These are phyloP conservation scores for Nothopassalora personata DNA, from an alignment of 2,329 filamentous ascomycete species.

Conservation along the genomic window DNA sequence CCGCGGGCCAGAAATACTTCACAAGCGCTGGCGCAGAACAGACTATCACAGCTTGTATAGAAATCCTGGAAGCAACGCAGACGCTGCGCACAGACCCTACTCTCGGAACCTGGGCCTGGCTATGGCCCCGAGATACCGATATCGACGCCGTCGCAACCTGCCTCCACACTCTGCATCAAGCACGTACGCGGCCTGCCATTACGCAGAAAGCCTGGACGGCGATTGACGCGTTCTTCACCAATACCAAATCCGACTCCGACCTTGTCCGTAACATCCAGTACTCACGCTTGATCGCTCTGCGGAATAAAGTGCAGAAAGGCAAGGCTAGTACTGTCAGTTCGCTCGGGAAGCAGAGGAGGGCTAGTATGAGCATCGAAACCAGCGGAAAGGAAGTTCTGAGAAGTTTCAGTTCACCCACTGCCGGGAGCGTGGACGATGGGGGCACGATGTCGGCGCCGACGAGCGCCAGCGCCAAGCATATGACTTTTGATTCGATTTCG, in stretches of 20 bases:
- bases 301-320: background rate
- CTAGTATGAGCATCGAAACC: background rate
- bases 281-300: background rate
- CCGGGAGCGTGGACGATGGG: background rate
- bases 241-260: background rate
- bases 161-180: slow-evolving; percentile 8
- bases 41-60: slow-evolving; percentile 4
- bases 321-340: background rate
- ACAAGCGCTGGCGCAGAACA: slow-evolving; percentile 8
- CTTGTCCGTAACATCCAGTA: background rate
- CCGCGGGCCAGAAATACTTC: slow-evolving; percentile 6
- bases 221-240: slow-evolving; percentile 12
- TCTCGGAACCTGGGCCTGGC: slow-evolving; percentile 14
- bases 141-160: slow-evolving; percentile 13
- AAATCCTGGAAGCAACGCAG: slow-evolving; percentile 13
- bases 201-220: slow-evolving; percentile 11
- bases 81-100: slow-evolving; percentile 10
- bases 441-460: background rate
- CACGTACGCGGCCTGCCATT: slow-evolving; percentile 7
- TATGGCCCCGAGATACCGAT: slow-evolving; percentile 11
- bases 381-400: background rate
- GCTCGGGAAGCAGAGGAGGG: background rate
- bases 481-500: background rate
- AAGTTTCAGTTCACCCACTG: background rate
- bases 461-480: background rate